Percentiles rank a stretch among this genome's conserved stretches.
Evolutionary conservation across 805 yeast genomes (phyloP).

Genomic region (Saturnispora kantuleensis): DNA sequence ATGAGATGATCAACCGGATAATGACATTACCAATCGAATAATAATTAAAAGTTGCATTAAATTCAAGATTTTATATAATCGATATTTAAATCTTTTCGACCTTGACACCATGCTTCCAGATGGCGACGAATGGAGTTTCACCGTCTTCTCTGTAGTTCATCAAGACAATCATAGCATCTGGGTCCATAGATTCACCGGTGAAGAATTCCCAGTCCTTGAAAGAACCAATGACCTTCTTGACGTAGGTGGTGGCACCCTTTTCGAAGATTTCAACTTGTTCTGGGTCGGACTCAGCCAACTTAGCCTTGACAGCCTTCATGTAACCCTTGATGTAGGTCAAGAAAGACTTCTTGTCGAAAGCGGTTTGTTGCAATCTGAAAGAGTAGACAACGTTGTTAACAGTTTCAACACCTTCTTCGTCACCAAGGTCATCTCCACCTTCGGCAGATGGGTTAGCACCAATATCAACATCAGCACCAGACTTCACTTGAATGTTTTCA

Average conservation of each 20-base stretch:
- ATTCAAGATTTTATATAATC: neutral
- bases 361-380: constrained; percentile 93
- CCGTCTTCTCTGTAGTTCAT: constrained; percentile 99
- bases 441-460: constrained; percentile 99
- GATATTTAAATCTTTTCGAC: constrained; percentile 74
- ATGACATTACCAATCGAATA: constrained; percentile 2
- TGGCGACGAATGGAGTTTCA: constrained; percentile 90
- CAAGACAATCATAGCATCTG: constrained; percentile 96
- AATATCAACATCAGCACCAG: constrained; percentile 87
- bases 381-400: constrained; percentile 99
- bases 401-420: constrained; percentile 78
- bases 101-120: constrained; percentile 98
- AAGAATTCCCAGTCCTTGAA: constrained; percentile 99
- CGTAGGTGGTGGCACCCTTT: constrained; percentile 95
- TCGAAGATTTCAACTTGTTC: constrained; percentile 81
- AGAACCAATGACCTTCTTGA: constrained; percentile 89
- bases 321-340: constrained; percentile 94
- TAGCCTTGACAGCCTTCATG: constrained; percentile 93
- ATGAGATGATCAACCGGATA: constrained; percentile 44
- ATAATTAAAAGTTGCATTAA: neutral
- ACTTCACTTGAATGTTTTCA: constrained; percentile 75
- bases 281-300: constrained; percentile 83
- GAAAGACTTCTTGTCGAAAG: constrained; percentile 97
- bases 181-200: constrained; percentile 99
- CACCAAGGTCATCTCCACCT: constrained; percentile 64